These are phyloP conservation scores for Diaporthe sp. DNA, from an alignment of 2,329 filamentous ascomycete species.

Conservation along the genomic window DNA sequence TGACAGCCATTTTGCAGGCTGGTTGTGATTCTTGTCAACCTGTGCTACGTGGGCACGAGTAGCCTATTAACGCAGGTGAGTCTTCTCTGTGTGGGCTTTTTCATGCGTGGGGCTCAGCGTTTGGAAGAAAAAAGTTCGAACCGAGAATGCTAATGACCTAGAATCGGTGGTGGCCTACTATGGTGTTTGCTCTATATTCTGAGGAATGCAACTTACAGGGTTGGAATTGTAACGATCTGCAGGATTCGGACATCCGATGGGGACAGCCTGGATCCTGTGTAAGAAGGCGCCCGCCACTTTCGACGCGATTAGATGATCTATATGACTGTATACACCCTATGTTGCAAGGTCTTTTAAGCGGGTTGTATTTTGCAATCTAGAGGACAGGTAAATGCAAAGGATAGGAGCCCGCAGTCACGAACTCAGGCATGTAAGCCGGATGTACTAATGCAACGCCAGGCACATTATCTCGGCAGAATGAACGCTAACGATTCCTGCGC, in stretches of 20 bases:
- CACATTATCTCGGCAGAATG: background rate
- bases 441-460: background rate
- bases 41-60: background rate
- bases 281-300: background rate
- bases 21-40: background rate
- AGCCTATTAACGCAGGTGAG: too few species aligned
- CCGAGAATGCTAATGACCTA: background rate
- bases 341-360: too few species aligned
- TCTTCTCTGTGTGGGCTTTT: background rate
- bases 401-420: background rate
- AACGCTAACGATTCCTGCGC: background rate
- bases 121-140: too few species aligned
- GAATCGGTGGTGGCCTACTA: too few species aligned
- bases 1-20: background rate
- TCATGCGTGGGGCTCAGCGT: background rate
- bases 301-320: background rate
- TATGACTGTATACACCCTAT: too few species aligned
- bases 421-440: background rate
- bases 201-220: background rate
- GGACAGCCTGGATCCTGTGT: background rate
- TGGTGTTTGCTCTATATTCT: background rate
- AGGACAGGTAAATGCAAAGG: background rate
- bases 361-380: background rate
- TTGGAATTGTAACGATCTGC: background rate
- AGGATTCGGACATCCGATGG: background rate